Percentiles rank a stretch among this genome's conserved stretches.
Conservation (phyloP, 108 stramenopile species). For the Nitzschia inconspicua region DNA sequence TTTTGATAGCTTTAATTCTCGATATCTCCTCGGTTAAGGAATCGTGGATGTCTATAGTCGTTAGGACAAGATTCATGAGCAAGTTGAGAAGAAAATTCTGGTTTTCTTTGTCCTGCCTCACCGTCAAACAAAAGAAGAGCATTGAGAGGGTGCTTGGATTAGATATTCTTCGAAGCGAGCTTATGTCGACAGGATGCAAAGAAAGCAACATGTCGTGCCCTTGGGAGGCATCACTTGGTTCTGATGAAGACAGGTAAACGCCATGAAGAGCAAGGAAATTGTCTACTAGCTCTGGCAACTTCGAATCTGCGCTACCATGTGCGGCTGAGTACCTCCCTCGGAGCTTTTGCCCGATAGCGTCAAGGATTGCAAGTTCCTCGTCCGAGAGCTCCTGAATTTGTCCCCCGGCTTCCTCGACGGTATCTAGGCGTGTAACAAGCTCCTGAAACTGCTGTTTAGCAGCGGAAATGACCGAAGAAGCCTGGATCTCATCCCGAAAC, state of each 20-base stretch:
- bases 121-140: conserved; percentile 28
- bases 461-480: conserved; percentile 65
- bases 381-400: no score
- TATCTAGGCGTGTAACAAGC: conserved; percentile 12
- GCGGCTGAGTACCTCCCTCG: conserved; percentile 52
- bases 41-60: conserved; percentile 9
- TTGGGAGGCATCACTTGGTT: not conserved
- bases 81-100: conserved; percentile 1
- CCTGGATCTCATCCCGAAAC: conserved; percentile 59
- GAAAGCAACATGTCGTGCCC: not conserved
- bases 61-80: conserved; percentile 6
- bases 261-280: conserved; percentile 57
- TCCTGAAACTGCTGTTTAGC: conserved; percentile 59
- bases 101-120: not conserved
- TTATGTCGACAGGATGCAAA: conserved; percentile 6
- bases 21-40: no score
- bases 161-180: conserved; percentile 6
- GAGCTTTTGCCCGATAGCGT: conserved; percentile 48
- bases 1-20: no score
- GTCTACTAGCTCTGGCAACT: conserved; percentile 60
- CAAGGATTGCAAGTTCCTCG: conserved; percentile 10
- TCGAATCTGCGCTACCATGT: conserved; percentile 31
- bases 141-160: conserved; percentile 45
- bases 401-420: not conserved
- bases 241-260: conserved; percentile 13